These are phyloP conservation scores for Paramecium primaurelia DNA, from an alignment of 73 alveolate species.

Conservation along the genomic window DNA sequence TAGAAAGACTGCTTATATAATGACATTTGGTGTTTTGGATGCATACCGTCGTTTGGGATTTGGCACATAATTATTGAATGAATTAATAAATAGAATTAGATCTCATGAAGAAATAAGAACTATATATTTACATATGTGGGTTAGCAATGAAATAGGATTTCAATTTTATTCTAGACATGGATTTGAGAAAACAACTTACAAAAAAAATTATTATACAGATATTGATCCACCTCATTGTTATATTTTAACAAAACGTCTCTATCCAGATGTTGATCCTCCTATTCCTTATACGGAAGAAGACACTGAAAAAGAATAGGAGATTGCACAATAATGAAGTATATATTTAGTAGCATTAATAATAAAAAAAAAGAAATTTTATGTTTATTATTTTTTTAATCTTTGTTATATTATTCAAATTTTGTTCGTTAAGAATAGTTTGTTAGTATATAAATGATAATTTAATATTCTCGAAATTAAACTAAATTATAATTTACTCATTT, in stretches of 20 bases:
- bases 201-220: conserved; percentile 54
- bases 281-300: background rate
- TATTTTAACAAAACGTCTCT: background rate
- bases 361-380: background rate
- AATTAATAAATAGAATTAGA: conserved; percentile 6
- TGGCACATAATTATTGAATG: conserved; percentile 51
- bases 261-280: conserved; percentile 41
- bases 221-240: conserved; percentile 53
- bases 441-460: background rate
- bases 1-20: conserved; percentile 16
- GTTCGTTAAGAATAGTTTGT: background rate
- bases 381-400: background rate
- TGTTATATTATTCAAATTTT: background rate
- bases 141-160: conserved; percentile 51
- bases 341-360: background rate
- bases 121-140: conserved; percentile 58
- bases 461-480: background rate
- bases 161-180: conserved; percentile 48
- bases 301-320: background rate
- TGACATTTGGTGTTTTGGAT: conserved; percentile 63
- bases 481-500: background rate
- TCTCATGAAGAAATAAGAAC: conserved; percentile 33
- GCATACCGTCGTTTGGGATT: conserved; percentile 50
- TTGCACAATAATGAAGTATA: background rate
- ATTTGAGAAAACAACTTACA: conserved; percentile 36